Evolutionary conservation across 1,284 basidiomycete genomes (phyloP), one percentile per base, ranked within the genome.

Genomic region (Austroboletus rostrupii): DNA sequence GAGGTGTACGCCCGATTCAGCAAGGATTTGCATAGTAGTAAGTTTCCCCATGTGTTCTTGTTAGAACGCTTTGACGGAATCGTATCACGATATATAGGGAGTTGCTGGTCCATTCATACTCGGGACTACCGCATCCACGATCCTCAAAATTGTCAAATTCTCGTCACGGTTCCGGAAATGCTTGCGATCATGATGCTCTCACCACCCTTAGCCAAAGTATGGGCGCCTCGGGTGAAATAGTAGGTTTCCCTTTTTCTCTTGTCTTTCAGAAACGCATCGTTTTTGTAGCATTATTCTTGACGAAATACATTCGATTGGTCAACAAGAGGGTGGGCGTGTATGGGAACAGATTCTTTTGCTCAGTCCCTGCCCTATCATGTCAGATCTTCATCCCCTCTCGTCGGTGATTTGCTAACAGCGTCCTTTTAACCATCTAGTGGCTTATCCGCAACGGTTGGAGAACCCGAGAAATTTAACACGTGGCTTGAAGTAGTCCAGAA

Each of bases 91-190:
- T 43, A 40, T 49, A 3, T 50, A 83, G 81, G 72, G 46, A 76
- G 73, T 52, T 78, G 74, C 55, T 86, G 84, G 82, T 79, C 83
- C 0, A 77, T 87, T 26, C 81, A 86, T 55, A 85, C 85, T 0
- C 74, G 85, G 3, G 86, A 87, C 53, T 80, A 78, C 61, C 76
- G 80, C 2, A 71, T 85, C 32, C 72, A 85, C 50, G 75, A 87
- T 52, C 75, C 83, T 8, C 76, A 79, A 48, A 80, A 78, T 45
- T 85, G 81, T 54, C 85, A 87, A 59, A 86, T 87, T 38, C 68
- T 87, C 7, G 76, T 87, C 10, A 88, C 85, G 0, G 83, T 87
- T 2, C 85, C 85, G 0, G 83, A 87, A 50, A 76, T 87, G 59
- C 65, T 87, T 21, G 76, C 77, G 0, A 85, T 78, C 28, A 79